A percentile compares a stretch with the other conserved stretches of the same genome.
These are phyloP conservation scores for Ceriops tagal DNA, from an alignment of 345 rosid species.

Conservation along the genomic window DNA sequence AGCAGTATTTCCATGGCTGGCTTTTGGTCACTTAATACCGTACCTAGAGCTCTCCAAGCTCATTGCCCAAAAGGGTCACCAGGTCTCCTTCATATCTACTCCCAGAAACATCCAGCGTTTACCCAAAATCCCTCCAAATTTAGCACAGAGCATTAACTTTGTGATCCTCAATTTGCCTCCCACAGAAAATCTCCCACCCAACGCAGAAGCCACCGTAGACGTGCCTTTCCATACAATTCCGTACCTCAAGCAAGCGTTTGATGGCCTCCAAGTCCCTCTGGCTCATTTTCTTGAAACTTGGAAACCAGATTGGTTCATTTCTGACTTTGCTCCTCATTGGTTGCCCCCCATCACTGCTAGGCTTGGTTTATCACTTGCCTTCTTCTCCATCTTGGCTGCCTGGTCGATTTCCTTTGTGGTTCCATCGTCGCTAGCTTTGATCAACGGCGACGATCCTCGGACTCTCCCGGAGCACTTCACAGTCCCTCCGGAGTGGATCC, in stretches of 20 bases:
- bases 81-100: slow-evolving; percentile 9
- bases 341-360: not conserved
- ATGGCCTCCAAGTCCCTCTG: not conserved
- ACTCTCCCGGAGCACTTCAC: not conserved
- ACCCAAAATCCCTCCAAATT: not conserved
- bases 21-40: not conserved
- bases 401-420: not conserved
- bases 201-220: not conserved
- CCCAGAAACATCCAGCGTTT: not conserved
- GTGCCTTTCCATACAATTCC: not conserved
- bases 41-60: slow-evolving; percentile 8
- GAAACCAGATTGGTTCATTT: not conserved
- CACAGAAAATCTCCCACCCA: not conserved
- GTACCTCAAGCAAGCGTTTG: not conserved
- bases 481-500: not conserved
- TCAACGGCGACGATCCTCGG: not conserved
- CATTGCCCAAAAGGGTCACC: slow-evolving; percentile 8
- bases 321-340: not conserved
- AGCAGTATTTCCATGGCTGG: slow-evolving; percentile 8
- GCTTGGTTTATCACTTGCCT: not conserved
- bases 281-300: not conserved
- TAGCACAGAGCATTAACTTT: not conserved
- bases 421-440: not conserved
- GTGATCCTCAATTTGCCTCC: not conserved
- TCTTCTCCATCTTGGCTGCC: not conserved